Percentiles rank a stretch among this genome's conserved stretches.
Conservation (phyloP, 805 yeast species). For the Wickerhamiella dianesei region DNA sequence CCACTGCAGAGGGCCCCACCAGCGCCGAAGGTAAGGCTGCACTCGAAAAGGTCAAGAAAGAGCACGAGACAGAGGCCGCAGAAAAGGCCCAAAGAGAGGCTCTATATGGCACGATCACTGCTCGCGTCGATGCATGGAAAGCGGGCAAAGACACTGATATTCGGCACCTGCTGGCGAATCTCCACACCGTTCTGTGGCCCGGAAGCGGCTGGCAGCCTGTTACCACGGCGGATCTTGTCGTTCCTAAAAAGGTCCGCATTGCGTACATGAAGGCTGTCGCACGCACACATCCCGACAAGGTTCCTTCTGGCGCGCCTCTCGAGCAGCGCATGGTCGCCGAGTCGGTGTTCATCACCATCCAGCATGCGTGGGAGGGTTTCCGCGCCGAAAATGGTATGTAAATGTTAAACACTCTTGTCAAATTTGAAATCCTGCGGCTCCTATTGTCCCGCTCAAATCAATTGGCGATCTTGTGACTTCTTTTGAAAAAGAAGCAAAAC, state of each 20-base stretch:
- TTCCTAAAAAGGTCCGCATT: conserved; percentile 81
- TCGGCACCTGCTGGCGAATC: conserved; percentile 57
- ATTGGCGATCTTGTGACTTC: too few relatives aligned
- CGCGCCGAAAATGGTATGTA: conserved; percentile 28
- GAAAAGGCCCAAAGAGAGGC: conserved; percentile 45
- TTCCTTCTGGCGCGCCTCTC: conserved; percentile 40
- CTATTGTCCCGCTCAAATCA: too few relatives aligned
- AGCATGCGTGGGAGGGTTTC: conserved; percentile 82
- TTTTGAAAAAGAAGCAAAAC: too few relatives aligned
- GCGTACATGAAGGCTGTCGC: conserved; percentile 71
- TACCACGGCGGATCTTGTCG: conserved; percentile 58
- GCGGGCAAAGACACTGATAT: conserved; percentile 67
- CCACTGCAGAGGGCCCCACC: conserved; percentile 18
- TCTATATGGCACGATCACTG: conserved; percentile 50
- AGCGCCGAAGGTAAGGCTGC: conserved; percentile 32
- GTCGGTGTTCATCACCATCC: conserved; percentile 67
- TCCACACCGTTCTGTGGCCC: conserved; percentile 58
- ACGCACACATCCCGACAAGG: conserved; percentile 73
- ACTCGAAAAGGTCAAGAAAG: conserved; percentile 37
- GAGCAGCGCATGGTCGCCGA: conserved; percentile 79
- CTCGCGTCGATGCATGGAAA: conserved; percentile 48
- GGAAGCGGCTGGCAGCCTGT: conserved; percentile 54
- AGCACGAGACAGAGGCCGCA: conserved; percentile 32
- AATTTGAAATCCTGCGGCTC: too few relatives aligned
- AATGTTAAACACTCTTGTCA: neutral